phyloP scores from a whole-genome alignment of 768 basidiomycete genomes.

The Xerocomellus intermedius region DNA sequence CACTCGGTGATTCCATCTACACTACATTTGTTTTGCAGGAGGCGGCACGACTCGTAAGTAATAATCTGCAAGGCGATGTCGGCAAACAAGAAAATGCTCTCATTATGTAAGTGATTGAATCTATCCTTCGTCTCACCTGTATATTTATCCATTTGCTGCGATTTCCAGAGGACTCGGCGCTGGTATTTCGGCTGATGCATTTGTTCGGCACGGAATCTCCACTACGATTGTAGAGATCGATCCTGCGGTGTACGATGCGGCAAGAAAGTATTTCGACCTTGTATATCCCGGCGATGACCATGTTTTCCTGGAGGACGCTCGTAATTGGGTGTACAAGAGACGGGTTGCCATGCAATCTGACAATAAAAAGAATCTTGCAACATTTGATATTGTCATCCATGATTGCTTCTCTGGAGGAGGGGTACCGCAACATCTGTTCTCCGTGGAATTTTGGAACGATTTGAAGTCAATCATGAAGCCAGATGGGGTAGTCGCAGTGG shows the following conservation, averaged over 20 bases:
- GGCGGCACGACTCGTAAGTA: conserved; percentile 68
- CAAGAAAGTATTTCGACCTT: conserved; percentile 77
- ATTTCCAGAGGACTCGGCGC: conserved; percentile 77
- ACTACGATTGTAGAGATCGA: conserved; percentile 93
- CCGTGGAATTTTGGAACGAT: conserved; percentile 78
- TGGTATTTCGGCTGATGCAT: conserved; percentile 76
- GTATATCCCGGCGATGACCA: conserved; percentile 55
- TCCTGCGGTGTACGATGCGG: conserved; percentile 83
- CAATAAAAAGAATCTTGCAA: neutral
- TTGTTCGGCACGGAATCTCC: conserved; percentile 64
- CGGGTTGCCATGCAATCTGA: conserved; percentile 32
- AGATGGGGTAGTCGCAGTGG: conserved; percentile 79
- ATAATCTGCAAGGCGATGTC: conserved; percentile 38
- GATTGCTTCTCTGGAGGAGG: conserved; percentile 94
- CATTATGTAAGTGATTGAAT: conserved; percentile 56
- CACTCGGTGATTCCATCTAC: conserved; percentile 79
- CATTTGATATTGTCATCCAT: conserved; percentile 76
- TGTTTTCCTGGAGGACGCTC: conserved; percentile 78
- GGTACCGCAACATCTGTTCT: conserved; percentile 85
- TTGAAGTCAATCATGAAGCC: conserved; percentile 60
- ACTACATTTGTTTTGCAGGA: conserved; percentile 86
- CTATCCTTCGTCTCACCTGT: conserved; percentile 6
- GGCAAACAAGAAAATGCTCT: conserved; percentile 52
- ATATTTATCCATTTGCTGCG: neutral
- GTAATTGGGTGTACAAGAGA: conserved; percentile 55